phyloP scores from a whole-genome alignment of 768 basidiomycete genomes.

The Suillus plorans region DNA sequence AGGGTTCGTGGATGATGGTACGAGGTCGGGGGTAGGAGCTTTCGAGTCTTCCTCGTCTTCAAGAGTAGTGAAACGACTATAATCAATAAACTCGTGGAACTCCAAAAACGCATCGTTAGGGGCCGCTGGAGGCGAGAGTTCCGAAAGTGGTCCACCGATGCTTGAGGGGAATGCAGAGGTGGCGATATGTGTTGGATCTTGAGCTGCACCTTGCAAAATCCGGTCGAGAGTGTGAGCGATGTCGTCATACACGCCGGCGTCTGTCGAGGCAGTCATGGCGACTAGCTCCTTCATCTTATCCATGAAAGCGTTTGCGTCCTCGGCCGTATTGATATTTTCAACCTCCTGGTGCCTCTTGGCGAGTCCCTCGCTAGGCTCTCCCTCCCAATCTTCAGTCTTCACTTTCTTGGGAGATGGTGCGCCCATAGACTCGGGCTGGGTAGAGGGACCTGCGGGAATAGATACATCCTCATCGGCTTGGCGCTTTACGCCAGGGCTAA shows the following conservation, averaged over 20 bases:
- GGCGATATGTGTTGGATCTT: slow-evolving; percentile 36
- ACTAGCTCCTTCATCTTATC: slow-evolving; percentile 65
- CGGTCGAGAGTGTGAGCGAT: slow-evolving; percentile 62
- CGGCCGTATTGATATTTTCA: slow-evolving; percentile 59
- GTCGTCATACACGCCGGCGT: slow-evolving; percentile 41
- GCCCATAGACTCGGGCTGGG: slow-evolving; percentile 32
- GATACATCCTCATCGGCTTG: slow-evolving; percentile 34
- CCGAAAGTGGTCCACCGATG: slow-evolving; percentile 30
- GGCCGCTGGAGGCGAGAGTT: slow-evolving; percentile 35
- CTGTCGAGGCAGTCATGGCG: slow-evolving; percentile 43
- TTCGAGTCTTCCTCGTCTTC: slow-evolving; percentile 65
- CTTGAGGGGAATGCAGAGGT: slow-evolving; percentile 30
- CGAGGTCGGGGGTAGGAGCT: slow-evolving; percentile 72
- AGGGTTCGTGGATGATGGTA: slow-evolving; percentile 69
- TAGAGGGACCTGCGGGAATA: slow-evolving; percentile 29
- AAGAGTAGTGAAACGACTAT: slow-evolving; percentile 53
- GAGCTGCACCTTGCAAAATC: slow-evolving; percentile 58
- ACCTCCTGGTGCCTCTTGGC: slow-evolving; percentile 38
- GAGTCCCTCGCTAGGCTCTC: slow-evolving; percentile 51
- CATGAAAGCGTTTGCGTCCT: slow-evolving; percentile 62
- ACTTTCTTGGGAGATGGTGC: slow-evolving; percentile 71
- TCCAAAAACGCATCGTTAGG: slow-evolving; percentile 42
- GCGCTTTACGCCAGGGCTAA: slow-evolving; percentile 32
- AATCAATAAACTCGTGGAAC: slow-evolving; percentile 67
- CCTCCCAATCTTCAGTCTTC: slow-evolving; percentile 68